Base-by-base conservation (phyloP, 2,329 filamentous ascomycete genomes). In the Zymoseptoria ardabiliae region DNA sequence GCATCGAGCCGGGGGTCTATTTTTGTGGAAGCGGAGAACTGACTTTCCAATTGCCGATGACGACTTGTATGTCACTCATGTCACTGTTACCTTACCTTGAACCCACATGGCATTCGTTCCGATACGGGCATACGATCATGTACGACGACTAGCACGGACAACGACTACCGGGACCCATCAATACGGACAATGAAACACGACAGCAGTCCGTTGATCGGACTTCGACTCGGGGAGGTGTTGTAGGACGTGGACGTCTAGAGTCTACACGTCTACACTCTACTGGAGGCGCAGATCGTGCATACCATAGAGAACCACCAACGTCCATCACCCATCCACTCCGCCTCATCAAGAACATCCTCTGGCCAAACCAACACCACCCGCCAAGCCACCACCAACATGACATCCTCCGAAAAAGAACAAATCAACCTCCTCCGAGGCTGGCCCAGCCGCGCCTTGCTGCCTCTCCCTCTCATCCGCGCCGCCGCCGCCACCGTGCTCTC, bases 361-460 rank as follows among this genome's bases (percentile, higher is more conserved):
- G 55, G 48, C 23, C 60, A 53, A 2, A 20, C 45, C 13, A 55
- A 48, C 21, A 19, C 25, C 20, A 35, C 25, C 7, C 51, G 41
- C 25, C 52, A 51, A 45, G 35, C 35, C 35, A n/a, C 35, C 49
- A 53, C 49, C 22, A 35, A 50, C 11, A 23, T 56, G 10, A 28
- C 8, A 9, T 50, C 53, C 45, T 13, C 53, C 13, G 25, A 54
- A 30, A 49, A 21, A 35, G 50, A 30, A 45, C 50, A 59, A 19
- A 87, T 89, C 70, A 88, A 89, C 69, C 78, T 89, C 59, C 76
- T 87, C 57, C 80, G 83, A 51, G 88, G 88, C 67, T 90, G 87
- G 86, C 88, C 88, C 0, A 79, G 79, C 69, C 74, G 79, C 45
- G 73, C 77, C 25, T 81, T 94, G 6, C 80, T 95, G 9, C 89